Conservation (phyloP, 2,329 filamentous ascomycete genomes). For the Fusarium sp. region DNA sequence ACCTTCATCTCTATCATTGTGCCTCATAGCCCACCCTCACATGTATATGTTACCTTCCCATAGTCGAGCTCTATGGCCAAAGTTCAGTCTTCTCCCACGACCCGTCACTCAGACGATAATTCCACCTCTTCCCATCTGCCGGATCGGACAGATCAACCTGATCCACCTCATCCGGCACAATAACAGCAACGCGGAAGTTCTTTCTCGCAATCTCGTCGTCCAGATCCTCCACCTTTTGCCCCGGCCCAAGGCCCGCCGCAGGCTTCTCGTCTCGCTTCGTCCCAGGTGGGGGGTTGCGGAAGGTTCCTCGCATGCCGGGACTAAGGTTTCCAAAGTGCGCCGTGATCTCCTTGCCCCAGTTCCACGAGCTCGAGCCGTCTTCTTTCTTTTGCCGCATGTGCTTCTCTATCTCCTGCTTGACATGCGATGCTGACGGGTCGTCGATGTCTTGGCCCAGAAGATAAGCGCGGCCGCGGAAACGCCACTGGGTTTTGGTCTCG, state of each 20-base stretch:
- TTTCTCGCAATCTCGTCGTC: slow-evolving; percentile 76
- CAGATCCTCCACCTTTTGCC: slow-evolving; percentile 77
- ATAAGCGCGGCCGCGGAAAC: slow-evolving; percentile 81
- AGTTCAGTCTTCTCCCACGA: slow-evolving; percentile 77
- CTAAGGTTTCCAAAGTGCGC: slow-evolving; percentile 91
- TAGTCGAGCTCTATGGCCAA: slow-evolving; percentile 65
- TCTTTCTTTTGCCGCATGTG: slow-evolving; percentile 67
- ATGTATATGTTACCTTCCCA: too few relatives aligned
- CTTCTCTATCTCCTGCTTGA: slow-evolving; percentile 69
- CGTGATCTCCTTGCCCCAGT: slow-evolving; percentile 82
- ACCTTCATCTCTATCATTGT: too few relatives aligned
- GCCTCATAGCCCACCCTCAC: too few relatives aligned
- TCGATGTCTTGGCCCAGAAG: slow-evolving; percentile 79
- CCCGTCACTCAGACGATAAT: slow-evolving; percentile 70
- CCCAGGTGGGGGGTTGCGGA: slow-evolving; percentile 79
- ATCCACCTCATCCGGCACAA: slow-evolving; percentile 83
- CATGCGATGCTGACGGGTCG: slow-evolving; percentile 56
- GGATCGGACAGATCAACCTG: slow-evolving; percentile 78
- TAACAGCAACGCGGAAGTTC: slow-evolving; percentile 87
- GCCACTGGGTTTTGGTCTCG: slow-evolving; percentile 82
- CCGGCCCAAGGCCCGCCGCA: slow-evolving; percentile 59
- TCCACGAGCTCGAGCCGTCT: slow-evolving; percentile 69
- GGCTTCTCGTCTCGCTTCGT: slow-evolving; percentile 66
- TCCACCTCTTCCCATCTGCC: slow-evolving; percentile 71
- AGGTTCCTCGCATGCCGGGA: slow-evolving; percentile 82